Conservation (phyloP, 345 rosid genomes). For the Clausena lansium region DNA sequence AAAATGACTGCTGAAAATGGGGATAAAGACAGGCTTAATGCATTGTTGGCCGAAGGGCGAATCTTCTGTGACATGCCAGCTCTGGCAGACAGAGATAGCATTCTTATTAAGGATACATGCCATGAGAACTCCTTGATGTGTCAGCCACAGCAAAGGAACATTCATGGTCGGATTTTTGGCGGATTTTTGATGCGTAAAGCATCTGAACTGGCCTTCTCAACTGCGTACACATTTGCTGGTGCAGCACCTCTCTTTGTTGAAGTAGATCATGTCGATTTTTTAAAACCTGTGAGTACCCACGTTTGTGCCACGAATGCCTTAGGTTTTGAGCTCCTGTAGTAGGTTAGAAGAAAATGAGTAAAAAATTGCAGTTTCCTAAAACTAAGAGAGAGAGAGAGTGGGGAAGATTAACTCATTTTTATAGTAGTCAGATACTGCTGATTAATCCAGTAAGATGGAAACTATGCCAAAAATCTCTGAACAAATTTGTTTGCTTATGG, state of each 20-base stretch:
- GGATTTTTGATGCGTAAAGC: slow-evolving; percentile 91
- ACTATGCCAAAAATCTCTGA: not conserved
- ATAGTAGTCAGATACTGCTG: not conserved
- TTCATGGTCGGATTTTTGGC: slow-evolving; percentile 83
- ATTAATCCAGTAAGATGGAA: not conserved
- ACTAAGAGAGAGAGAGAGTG: no score
- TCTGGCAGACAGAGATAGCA: slow-evolving; percentile 83
- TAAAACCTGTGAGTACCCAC: slow-evolving; percentile 63
- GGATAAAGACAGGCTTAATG: slow-evolving; percentile 51
- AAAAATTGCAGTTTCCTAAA: not conserved
- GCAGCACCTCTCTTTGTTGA: slow-evolving; percentile 70
- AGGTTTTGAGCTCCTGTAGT: not conserved
- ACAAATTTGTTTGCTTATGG: not conserved
- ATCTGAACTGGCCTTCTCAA: slow-evolving; percentile 79
- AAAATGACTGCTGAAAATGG: slow-evolving; percentile 30
- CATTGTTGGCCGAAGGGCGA: slow-evolving; percentile 74
- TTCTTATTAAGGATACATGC: slow-evolving; percentile 63
- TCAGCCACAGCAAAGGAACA: slow-evolving; percentile 87
- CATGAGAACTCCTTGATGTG: slow-evolving; percentile 76
- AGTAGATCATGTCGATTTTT: slow-evolving; percentile 88
- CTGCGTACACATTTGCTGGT: slow-evolving; percentile 85
- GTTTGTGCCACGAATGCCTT: not conserved
- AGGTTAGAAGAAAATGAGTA: not conserved
- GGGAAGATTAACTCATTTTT: no score
- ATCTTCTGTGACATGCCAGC: slow-evolving; percentile 91